phyloP scores from a whole-genome alignment of 1,139 yeast species.

The Saccharomyces uvarum region DNA sequence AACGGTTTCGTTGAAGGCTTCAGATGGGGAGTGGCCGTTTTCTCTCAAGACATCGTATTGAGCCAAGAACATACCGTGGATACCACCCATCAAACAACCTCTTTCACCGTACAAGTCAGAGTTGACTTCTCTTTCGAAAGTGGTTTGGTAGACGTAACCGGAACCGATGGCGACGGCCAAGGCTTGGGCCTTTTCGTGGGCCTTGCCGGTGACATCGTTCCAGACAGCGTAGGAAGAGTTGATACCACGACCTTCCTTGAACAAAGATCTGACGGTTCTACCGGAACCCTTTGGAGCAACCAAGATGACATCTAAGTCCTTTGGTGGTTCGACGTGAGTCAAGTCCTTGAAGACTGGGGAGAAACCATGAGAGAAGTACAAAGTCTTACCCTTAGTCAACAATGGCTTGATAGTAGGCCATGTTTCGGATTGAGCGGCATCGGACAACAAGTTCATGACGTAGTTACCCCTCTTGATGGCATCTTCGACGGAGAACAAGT shows the following conservation, averaged over 20 bases:
- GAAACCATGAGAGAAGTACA: constrained; percentile 98
- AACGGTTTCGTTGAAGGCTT: constrained; percentile 99
- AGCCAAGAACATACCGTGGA: constrained; percentile 99
- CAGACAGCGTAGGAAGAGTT: constrained; percentile 98
- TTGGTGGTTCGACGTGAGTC: constrained; percentile 93
- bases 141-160: constrained; percentile 99
- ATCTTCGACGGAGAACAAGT: constrained; percentile 88
- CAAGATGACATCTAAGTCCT: constrained; percentile 89
- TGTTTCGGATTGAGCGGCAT: constrained; percentile 99
- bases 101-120: constrained; percentile 99
- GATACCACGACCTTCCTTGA: constrained; percentile 99
- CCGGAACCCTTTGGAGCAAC: constrained; percentile 99
- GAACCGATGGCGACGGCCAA: constrained; percentile 98
- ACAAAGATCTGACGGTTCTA: constrained; percentile 96
- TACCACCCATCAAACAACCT: constrained; percentile 99
- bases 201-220: constrained; percentile 98
- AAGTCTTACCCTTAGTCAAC: constrained; percentile 93
- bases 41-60: constrained; percentile 99
- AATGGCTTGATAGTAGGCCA: constrained; percentile 83
- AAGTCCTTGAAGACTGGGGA: constrained; percentile 97
- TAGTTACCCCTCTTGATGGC: constrained; percentile 88
- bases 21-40: constrained; percentile 99
- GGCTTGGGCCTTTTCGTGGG: constrained; percentile 98
- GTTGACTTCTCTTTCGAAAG: constrained; percentile 98
- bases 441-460: constrained; percentile 95